Percentiles rank a stretch among this genome's conserved stretches.
Conservation (phyloP, 1,139 yeast genomes). For the Yamadazyma membranifaciens region DNA sequence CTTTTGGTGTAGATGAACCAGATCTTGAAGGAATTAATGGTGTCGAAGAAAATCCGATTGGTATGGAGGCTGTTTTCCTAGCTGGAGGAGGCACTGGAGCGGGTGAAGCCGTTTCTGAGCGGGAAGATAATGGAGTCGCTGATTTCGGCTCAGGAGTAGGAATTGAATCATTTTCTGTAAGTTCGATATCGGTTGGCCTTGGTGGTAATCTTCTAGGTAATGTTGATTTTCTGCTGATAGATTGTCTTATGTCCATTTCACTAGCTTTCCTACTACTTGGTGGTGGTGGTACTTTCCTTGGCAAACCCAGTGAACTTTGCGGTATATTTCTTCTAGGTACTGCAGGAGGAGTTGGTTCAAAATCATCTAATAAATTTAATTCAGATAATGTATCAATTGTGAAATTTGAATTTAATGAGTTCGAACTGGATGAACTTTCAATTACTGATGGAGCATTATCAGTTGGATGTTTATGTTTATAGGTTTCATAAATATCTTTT, state of each 20-base stretch:
- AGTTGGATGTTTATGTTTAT: slow-evolving; percentile 26
- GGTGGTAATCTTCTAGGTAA: slow-evolving; percentile 25
- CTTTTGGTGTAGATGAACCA: slow-evolving; percentile 26
- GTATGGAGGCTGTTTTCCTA: slow-evolving; percentile 20
- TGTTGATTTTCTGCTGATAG: slow-evolving; percentile 4
- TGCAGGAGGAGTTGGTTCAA: slow-evolving; percentile 21
- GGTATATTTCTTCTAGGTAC: slow-evolving; percentile 21
- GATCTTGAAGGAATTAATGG: slow-evolving; percentile 43
- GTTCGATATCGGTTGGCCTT: slow-evolving; percentile 17
- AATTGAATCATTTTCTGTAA: slow-evolving; percentile 6
- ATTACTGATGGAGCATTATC: neutral
- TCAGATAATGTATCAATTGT: slow-evolving; percentile 33
- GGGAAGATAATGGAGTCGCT: slow-evolving; percentile 7
- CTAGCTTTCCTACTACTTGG: slow-evolving; percentile 26
- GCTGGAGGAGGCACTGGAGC: slow-evolving; percentile 31
- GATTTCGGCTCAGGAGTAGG: neutral
- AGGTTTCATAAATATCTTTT: slow-evolving; percentile 30
- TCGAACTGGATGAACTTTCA: slow-evolving; percentile 10
- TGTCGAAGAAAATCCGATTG: slow-evolving; percentile 38
- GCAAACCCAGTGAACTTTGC: slow-evolving; percentile 11
- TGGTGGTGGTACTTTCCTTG: slow-evolving; percentile 41
- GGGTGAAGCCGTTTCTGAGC: neutral
- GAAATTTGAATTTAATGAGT: slow-evolving; percentile 18
- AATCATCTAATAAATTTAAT: slow-evolving; percentile 35
- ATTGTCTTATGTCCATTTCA: slow-evolving; percentile 8